Evolutionary conservation across 2,329 filamentous ascomycete species (phyloP).

Genomic region (Paraphaeosphaeria minitans): DNA sequence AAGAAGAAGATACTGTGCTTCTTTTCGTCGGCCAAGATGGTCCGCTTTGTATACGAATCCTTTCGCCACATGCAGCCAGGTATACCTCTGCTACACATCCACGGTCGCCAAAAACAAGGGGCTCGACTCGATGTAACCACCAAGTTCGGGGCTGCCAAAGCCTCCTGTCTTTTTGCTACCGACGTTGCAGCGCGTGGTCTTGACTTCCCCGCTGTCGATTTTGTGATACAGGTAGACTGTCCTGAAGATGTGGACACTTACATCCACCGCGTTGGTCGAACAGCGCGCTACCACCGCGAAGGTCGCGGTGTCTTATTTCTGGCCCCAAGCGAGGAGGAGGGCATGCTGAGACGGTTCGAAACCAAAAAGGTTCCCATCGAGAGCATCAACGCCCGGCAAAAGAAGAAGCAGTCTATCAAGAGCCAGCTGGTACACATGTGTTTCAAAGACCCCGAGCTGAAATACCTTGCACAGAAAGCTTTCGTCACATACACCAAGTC

Average conservation of each 20-base stretch:
- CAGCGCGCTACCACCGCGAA: constrained; percentile 87
- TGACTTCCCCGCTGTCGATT: constrained; percentile 96
- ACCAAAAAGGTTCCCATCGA: constrained; percentile 90
- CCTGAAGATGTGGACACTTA: constrained; percentile 97
- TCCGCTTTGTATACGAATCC: constrained; percentile 92
- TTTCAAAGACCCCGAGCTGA: constrained; percentile 91
- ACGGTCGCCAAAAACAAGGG: constrained; percentile 90
- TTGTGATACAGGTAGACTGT: constrained; percentile 98
- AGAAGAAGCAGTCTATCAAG: constrained; percentile 86
- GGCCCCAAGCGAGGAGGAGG: constrained; percentile 87
- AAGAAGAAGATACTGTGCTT: constrained; percentile 97
- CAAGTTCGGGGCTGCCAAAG: constrained; percentile 79
- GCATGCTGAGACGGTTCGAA: constrained; percentile 85
- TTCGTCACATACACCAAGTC: constrained; percentile 90
- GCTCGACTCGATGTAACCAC: constrained; percentile 86
- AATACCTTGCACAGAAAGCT: constrained; percentile 94
- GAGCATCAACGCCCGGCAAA: constrained; percentile 82
- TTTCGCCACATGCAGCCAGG: constrained; percentile 94
- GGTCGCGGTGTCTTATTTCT: constrained; percentile 90
- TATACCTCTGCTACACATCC: constrained; percentile 88
- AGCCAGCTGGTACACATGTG: constrained; percentile 91
- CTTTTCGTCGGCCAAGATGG: constrained; percentile 92
- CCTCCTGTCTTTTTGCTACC: constrained; percentile 90
- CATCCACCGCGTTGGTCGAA: constrained; percentile 93
- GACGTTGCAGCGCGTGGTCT: constrained; percentile 93